Base-by-base conservation (phyloP, 352 stramenopile genomes). In the Globisporangium radiosum region DNA sequence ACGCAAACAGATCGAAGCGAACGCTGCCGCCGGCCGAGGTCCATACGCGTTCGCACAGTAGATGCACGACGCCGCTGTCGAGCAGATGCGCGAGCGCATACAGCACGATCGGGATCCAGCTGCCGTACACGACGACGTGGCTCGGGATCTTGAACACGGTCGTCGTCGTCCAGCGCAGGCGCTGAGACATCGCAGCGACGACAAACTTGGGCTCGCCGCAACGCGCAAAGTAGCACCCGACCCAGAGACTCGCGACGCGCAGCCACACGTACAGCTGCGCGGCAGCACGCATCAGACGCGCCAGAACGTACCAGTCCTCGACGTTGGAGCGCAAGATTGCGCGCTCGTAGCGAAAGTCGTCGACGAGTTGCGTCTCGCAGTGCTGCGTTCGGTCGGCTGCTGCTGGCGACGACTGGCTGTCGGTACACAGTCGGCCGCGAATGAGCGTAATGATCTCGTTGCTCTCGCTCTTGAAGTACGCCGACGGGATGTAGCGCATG, bases 331-430 rank as follows among this genome's bases (percentile, higher is more conserved):
- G 53, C 4, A 87, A 47, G 10, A 70, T 57, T 6, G 65, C 64
- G 1, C 75, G 68, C 44, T 85, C 73, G 37, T 87, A 90, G 38
- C 79, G 73, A 13, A 76, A 85, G 54, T 84, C 75, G 45, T 84
- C 75, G 5, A 81, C 54, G 19, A 79, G 66, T 0, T 76, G 50
- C 2, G 75, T 81, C 13, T 39, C 45, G 36, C 70, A 81, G 17
- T 33, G 43, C 0, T 38, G 11, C 55, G 11, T 62, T 68, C 47
- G 68, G 7, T 9, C 39, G 10, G 33, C 4, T 47, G 2, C 52
- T 10, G 5, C 51, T 15, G 0, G 0, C 11, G 13, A 39, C n/a
- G 8, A 19, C 65, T 14, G 19, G 33, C 9, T 57, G 52, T 5
- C 43, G 53, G 14, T 58, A 75, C 36, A 54, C 4, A 39, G 19